phyloP scores from a whole-genome alignment of 2,329 filamentous ascomycete species.

The Xylariaceae sp. region DNA sequence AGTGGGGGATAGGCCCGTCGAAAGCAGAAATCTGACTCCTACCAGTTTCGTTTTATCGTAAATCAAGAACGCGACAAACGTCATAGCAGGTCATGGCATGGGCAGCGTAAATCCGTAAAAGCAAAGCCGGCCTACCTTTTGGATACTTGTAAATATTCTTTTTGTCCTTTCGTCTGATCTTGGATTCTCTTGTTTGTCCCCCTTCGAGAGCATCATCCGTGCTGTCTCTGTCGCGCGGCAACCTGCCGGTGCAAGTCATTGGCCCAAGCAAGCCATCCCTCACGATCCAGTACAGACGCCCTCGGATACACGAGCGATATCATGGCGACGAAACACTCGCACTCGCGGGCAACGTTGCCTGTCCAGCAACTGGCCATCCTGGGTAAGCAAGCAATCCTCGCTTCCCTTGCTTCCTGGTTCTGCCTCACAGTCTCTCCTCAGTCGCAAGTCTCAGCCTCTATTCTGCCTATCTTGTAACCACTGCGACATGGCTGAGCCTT shows the following conservation, averaged over 20 bases:
- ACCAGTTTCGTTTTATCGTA: not conserved
- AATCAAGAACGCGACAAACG: not conserved
- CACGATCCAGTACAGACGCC: not conserved
- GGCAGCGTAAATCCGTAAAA: not conserved
- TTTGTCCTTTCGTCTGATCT: too few species aligned
- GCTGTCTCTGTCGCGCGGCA: not conserved
- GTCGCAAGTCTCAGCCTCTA: not conserved
- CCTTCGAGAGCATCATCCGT: not conserved
- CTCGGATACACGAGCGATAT: slow-evolving; percentile 1
- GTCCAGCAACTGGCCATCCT: slow-evolving; percentile 72
- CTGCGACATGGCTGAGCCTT: not conserved
- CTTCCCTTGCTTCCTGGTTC: slow-evolving; percentile 4
- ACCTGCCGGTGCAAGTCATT: slow-evolving; percentile 2
- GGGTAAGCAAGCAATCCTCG: slow-evolving; percentile 57
- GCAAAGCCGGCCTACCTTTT: not conserved
- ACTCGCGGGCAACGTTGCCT: slow-evolving; percentile 57
- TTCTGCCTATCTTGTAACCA: not conserved
- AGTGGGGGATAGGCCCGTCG: not conserved
- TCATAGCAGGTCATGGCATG: not conserved
- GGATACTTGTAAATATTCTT: too few species aligned
- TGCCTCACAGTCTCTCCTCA: not conserved
- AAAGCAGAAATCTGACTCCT: not conserved
- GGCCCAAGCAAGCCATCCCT: not conserved
- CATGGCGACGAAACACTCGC: slow-evolving; percentile 22
- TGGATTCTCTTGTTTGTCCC: not conserved